A percentile compares a stretch with the other conserved stretches of the same genome.
These are phyloP conservation scores for Phragmites australis DNA, from an alignment of 176 grass and related monocot species.

Conservation along the genomic window DNA sequence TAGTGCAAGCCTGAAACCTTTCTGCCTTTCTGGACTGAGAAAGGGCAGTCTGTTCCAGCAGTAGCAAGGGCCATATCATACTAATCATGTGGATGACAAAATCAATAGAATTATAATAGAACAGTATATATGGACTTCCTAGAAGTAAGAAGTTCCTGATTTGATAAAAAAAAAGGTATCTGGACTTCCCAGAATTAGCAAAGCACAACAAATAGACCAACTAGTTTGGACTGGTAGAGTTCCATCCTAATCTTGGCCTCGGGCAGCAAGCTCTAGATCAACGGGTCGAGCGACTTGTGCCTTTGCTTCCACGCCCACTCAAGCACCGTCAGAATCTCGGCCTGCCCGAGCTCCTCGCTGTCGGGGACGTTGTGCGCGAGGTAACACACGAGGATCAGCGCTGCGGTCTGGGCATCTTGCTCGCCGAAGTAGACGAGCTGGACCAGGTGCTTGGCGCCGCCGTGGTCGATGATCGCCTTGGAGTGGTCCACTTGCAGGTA, in stretches of 20 bases:
- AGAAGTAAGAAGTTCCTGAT: no score
- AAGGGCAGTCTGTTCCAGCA: background rate
- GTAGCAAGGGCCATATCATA: background rate
- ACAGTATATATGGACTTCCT: no score
- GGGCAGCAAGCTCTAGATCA: slow-evolving; percentile 60
- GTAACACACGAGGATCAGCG: slow-evolving; percentile 71
- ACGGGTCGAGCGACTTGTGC: slow-evolving; percentile 56
- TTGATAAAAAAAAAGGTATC: no score
- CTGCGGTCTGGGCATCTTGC: slow-evolving; percentile 60
- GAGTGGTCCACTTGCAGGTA: slow-evolving; percentile 89
- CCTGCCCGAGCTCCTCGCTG: slow-evolving; percentile 75
- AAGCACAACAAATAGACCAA: no score
- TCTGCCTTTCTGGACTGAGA: background rate
- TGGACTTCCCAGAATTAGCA: no score
- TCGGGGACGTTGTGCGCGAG: slow-evolving; percentile 79
- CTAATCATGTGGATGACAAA: background rate
- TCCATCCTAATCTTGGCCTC: slow-evolving; percentile 93
- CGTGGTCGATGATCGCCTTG: slow-evolving; percentile 68
- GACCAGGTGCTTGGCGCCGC: slow-evolving; percentile 84
- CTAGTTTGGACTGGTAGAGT: slow-evolving; percentile 77
- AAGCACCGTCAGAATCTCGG: slow-evolving; percentile 72
- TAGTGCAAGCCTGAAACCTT: background rate
- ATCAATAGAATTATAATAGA: background rate
- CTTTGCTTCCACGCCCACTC: slow-evolving; percentile 85
- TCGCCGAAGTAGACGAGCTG: slow-evolving; percentile 89